Evolutionary conservation across 2,329 filamentous ascomycete genomes (phyloP), one percentile per base, ranked within the genome.

Genomic region (Xylaria sp.): DNA sequence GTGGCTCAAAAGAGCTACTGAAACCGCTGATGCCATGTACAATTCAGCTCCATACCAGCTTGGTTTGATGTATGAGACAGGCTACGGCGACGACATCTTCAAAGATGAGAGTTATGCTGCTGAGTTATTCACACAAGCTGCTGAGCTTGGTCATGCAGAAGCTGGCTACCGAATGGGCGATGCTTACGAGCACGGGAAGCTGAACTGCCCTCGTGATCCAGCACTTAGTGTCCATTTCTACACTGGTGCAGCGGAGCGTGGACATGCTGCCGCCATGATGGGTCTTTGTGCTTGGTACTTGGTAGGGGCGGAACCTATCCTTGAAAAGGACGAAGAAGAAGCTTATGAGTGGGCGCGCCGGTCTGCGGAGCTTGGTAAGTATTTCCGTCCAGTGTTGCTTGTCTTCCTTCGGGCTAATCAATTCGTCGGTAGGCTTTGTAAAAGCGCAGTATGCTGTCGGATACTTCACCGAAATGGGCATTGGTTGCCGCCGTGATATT

Each of bases 401-500:
- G 7, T 43, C 23, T 33, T 31, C 36, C 36, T 31, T 20, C 13
- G 33, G 67, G 63, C 74, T 78, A 62, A 78, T 43, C 7, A 62
- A 36, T 36, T 23, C 28, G 33, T 57, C 33, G 13, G n/a, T 72
- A 93, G 91, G 89, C 59, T 88, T 85, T 69, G 86, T 88, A 71
- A 90, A 89, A 75, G 96, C 96, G n/a, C 90, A 98, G 79, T 99
- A 98, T 76, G 94, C 96, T 0, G 89, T 97, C 25, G 96, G 94
- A 54, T 98, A 98, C 82, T 99, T 99, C 79, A 98, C 94, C 5
- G 96, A 99, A 80, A 97, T 97, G 93, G 96, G 96, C 71, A 98
- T 99, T 75, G 96, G 96, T 59, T 98, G 94, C 80, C 92, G 94
- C 46, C 90, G 94, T 58, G 96, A 99, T 79, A 90, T 95, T n/a